Evolutionary conservation across 345 rosid genomes (phyloP), one percentile per base, ranked within the genome.

Genomic region (Hypericum perforatum): DNA sequence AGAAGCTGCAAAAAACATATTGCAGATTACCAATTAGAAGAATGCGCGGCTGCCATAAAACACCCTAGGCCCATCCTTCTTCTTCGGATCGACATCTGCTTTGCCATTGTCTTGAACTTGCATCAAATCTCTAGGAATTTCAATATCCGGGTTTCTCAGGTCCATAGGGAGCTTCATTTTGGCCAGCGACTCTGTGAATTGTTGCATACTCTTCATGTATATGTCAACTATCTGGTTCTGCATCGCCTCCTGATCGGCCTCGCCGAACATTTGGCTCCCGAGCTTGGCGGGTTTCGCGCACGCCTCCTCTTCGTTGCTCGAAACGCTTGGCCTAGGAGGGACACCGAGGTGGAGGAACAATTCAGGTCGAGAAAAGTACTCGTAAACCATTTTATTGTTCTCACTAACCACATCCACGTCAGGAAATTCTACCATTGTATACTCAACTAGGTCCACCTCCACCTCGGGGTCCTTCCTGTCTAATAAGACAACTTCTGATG

Each of bases 151-250:
- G 36, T 76, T 83, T 62, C 73, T 84, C 6, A 79, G 76, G 65
- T 91, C 82, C 86, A 87, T 79, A 0, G 95, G 98, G 13, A 91
- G 92, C 75, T 87, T 87, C 96, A 91, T 87, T 39, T 91, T 81
- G 4, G 89, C 85, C 55, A 91, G 70, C 15, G 98, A 87, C 52
- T 91, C 97, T 0, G 94, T 84, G 15, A 84, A 86, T 53, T 86
- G 94, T 8, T 86, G 91, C 94, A 90, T 82, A 54, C 96, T 91
- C 54, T 86, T 91, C 96, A 91, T 91, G 75, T 91, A 91, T 89
- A 91, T 82, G 61, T 88, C 96, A 36, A 86, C 96, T 60, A 85
- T 92, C 59, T 85, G 90, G 69, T 85, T 80, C 73, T 92, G 96
- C 95, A 92, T 85, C 48, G 88, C 84, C 32, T 1, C 32, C 59